Base-by-base conservation (phyloP, 129 eudicot species). In the Erigeron canadensis region DNA sequence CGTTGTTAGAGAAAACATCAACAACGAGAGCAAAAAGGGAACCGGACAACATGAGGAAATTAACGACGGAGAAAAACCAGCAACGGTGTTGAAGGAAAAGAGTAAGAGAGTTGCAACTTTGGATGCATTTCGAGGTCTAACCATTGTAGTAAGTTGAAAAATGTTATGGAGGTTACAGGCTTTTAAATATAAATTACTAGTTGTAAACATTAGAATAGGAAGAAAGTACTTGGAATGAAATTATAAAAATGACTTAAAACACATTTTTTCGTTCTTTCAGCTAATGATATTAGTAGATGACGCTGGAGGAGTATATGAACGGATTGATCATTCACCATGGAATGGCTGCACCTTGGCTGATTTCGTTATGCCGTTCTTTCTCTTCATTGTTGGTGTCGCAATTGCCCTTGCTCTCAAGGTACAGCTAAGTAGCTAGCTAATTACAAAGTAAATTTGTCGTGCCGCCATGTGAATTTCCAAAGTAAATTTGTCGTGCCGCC, bases 341-440 rank as follows among this genome's bases (percentile, higher is more conserved):
- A 87, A 90, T 10, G 97, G 97, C 4, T 90, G 97, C 83, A 90
- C 91, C 4, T 75, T 90, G 77, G 97, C 97, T 34, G 97, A 90
- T 63, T 87, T 90, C 37, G 96, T 90, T 45, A 83, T 90, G 96
- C 96, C 96, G 0, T 90, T 90, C 72, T 90, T 90, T 59, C 95
- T 90, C 60, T 90, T 90, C 79, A 87, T 90, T 77, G 95, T 87
- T 6, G 97, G 97, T 0, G 91, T 87, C 51, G 91, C 97, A 7
- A 90, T 90, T 8, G 97, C 97, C 42, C 89, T 90, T 42, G 95
- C 97, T 57, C 84, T 90, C 55, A 90, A 90, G 95, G 97, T 90
- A 72, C 19, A 37, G 1, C 54, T 42, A 8, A 58, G 2, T 5
- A n/a, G 18, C 34, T 28, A 28, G 34, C 34, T 21, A 19, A 8